Evolutionary conservation across 2,329 filamentous ascomycete species (phyloP), one percentile per base, ranked within the genome.

Genomic region (Exophiala phaeomuriformis): DNA sequence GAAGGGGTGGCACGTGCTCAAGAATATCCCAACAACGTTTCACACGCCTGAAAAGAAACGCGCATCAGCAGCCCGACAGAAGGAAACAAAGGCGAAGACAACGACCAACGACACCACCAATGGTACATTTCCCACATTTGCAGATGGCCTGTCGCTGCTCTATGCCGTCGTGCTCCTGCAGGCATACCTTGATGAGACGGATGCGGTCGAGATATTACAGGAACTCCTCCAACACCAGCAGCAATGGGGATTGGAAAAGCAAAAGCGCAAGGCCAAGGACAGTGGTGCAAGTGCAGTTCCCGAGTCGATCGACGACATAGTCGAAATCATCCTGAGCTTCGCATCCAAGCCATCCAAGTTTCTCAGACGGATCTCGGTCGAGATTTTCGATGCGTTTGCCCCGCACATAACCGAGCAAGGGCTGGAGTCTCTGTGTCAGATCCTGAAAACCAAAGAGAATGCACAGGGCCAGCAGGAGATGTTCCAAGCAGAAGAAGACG

Each of bases 291-390:
- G 5, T 37, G 42, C 19, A 19, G 19, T 19, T 19, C 19, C 27
- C 5, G 46, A 57, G 4, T 75, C 76, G 7, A 86, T 88, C 0
- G 83, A 88, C 64, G 78, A 88, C 29, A 71, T 96, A 5, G 83
- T 96, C 2, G 93, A 97, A 65, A 86, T 97, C 48, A 71, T 98
- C 5, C 75, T 97, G n/a, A 88, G 88, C 49, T 89, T 97, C 72
- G 81, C 94, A 2, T 88, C 90, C 0, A 88, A 89, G 57, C 87
- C 85, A 2, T 95, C 90, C 1, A 82, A 84, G 6, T 75, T 97
- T 48, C 87, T 95, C 74, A 82, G 89, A 31, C 88, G 90, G 63
- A 84, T 94, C 49, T 88, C 89, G 4, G 84, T 91, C 66, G 86
- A 93, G 64, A 90, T 95, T 0, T 97, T 97, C 66, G 80, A 84